Evolutionary conservation across 352 stramenopile genomes (phyloP), one percentile per base, ranked within the genome.

Genomic region (Phytophthora crassamura): DNA sequence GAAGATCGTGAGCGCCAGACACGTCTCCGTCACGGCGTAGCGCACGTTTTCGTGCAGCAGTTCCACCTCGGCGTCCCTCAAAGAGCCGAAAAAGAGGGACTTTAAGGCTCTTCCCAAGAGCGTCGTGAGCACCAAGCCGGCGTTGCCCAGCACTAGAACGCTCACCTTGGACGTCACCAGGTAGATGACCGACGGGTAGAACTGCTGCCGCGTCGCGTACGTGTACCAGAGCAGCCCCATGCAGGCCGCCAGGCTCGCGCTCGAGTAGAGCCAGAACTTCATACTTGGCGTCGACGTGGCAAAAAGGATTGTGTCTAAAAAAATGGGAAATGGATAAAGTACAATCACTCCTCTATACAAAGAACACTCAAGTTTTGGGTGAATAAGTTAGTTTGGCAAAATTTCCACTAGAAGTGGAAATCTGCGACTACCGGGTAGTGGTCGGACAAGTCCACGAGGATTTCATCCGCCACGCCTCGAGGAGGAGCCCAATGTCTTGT

Each of bases 1-100:
- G 81, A 99, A 99, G 51, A 99, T 98, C 36, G 97, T 99, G 22
- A 99, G 87, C n/a, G 98, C 97, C 22, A 99, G 78, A 84, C 97
- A 99, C 20, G 97, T 99, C 84, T 99, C 98, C 6, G 97, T 99
- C 57, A 99, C 89, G 34, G 98, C 93, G 75, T 99, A 99, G 33
- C 97, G 94, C 39, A 98, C 93, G 74, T 98, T 98, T 59, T 99
- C 97, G 39, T 94, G 88, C 43, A 99, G 73, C 11, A 98, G 77
- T 88, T 94, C 87, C 11, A 96, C 79, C 80, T 94, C 84, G 1
- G 85, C 88, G 51, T 98, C 88, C 12, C 88, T 80, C 25, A 96
- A 64, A 12, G 76, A 74, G 38, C 86, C 84, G 0, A 96, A 65
- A 50, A 99, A 97, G 59, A 99, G 84, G 6, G 84, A 70, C 52